Evolutionary conservation across 371 early-diverging fungal genomes (phyloP), one percentile per base, ranked within the genome.

Genomic region (Mucor indicus): DNA sequence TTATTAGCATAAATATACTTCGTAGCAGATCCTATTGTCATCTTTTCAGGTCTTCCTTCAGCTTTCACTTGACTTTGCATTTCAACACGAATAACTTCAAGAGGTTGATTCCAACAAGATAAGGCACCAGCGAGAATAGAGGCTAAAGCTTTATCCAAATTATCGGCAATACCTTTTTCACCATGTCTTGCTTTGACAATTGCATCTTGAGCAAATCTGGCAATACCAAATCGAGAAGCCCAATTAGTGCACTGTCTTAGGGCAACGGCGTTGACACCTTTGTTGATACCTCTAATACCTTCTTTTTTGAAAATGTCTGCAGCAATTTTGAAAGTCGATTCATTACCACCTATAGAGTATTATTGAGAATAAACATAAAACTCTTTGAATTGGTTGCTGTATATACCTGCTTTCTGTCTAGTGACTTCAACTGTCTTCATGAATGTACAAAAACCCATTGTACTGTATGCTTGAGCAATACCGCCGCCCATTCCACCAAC

Each of bases 361-460:
- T 21, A 27, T 27, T 27, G 5, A 27, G n/a, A n/a, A n/a, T n/a
- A n/a, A n/a, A n/a, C n/a, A n/a, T n/a, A n/a, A n/a, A n/a, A n/a
- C n/a, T n/a, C n/a, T n/a, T n/a, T n/a, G n/a, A n/a, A 15, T 44
- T 40, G 16, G 17, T 36, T 50, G 10, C 1, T 19, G 2, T 6
- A 17, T 33, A 31, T 63, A 41, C 83, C 79, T 46, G 77, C 79
- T 75, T 95, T 96, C 76, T 91, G 92, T 31, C 96, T 81, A 1
- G 98, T 97, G 29, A 97, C 95, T 57, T 97, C 98, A 25, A 97
- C 98, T 0, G 98, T 97, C 72, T 96, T 96, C 98, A 97, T 97
- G 69, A 96, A 97, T 3, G 98, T 97, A 74, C 96, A 96, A 72
- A 96, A 95, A 7, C 98, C 96, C 96, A 96, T 97, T 21, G 97